These are phyloP conservation scores for Nakaseomyces bracarensis DNA, from an alignment of 1,139 yeast species.

Conservation along the genomic window DNA sequence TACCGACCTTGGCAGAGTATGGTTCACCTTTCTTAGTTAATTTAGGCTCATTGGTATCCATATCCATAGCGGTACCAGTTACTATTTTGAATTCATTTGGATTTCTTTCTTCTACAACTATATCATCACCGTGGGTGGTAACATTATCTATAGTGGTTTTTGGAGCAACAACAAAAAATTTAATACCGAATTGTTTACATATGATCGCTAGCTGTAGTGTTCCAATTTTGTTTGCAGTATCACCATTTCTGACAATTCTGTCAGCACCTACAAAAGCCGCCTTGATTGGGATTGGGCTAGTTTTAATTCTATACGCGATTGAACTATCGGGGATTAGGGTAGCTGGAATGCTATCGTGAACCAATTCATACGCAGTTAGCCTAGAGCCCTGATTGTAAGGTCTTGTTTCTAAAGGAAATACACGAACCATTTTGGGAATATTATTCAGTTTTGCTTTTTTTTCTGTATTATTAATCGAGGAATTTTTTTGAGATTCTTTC, in stretches of 20 bases:
- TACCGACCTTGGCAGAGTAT: slow-evolving; percentile 54
- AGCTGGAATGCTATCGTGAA: slow-evolving; percentile 78
- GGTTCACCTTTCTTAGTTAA: slow-evolving; percentile 33
- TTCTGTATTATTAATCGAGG: slow-evolving; percentile 19
- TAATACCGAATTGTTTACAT: slow-evolving; percentile 46
- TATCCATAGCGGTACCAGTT: slow-evolving; percentile 51
- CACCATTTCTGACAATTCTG: slow-evolving; percentile 85
- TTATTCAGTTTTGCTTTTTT: slow-evolving; percentile 27
- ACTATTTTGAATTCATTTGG: slow-evolving; percentile 67
- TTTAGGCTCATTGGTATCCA: slow-evolving; percentile 28
- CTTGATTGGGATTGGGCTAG: slow-evolving; percentile 48
- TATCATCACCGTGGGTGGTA: slow-evolving; percentile 60
- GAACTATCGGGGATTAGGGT: slow-evolving; percentile 86
- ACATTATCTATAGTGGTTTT: slow-evolving; percentile 74
- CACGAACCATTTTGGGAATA: slow-evolving; percentile 47
- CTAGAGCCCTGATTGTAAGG: slow-evolving; percentile 97
- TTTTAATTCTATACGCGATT: slow-evolving; percentile 65
- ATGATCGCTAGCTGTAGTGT: slow-evolving; percentile 80
- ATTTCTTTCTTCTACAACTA: slow-evolving; percentile 84
- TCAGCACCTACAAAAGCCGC: slow-evolving; percentile 98
- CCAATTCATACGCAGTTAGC: slow-evolving; percentile 81
- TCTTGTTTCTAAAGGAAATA: slow-evolving; percentile 86
- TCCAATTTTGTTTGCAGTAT: slow-evolving; percentile 96
- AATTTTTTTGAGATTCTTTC: slow-evolving; percentile 34
- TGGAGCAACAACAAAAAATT: slow-evolving; percentile 92